Evolutionary conservation across 306 rosid genomes (phyloP), one percentile per base, ranked within the genome.

Genomic region (Chamaecrista fasciculata): DNA sequence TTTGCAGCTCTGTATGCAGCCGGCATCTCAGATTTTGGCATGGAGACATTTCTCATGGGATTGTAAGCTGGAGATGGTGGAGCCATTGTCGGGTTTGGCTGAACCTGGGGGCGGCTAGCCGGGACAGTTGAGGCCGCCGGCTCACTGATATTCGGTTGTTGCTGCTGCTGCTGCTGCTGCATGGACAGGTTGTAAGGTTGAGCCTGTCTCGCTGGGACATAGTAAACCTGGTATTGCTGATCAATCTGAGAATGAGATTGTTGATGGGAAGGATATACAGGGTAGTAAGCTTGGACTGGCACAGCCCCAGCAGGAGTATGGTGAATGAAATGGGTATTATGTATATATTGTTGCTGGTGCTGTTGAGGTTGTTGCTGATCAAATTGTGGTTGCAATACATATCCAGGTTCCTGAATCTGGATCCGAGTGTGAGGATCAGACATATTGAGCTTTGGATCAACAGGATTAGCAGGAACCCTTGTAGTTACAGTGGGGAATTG

Each of bases 151-250:
- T 83, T 84, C 20, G 82, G 60, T 8, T 29, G 63, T 12, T 56
- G 64, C 43, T 86, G 90, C 59, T n/a, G n/a, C 8, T 84, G 89
- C 57, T 79, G 62, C 21, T 56, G 64, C 43, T 86, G 90, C 59
- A 81, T 62, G 0, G 90, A 55, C 71, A 86, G 43, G 72, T 83
- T 82, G 80, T 89, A 86, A 65, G 87, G 75, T 71, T 83, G 89
- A 10, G 85, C 31, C 64, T 83, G 96, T 65, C 89, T 81, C 7
- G 93, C 62, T 2, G 89, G 86, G 78, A 87, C 21, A 40, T 83
- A 90, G 80, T 90, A 90, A 52, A 90, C 83, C 0, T 76, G 87
- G 67, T 87, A 87, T 72, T 83, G 96, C 85, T 87, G 95, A 68
- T 88, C 90, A 57, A 75, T 73, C 82, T 80, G 95, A 70, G 74